Evolutionary conservation across 345 rosid species (phyloP).

Genomic region (Salix udensis): DNA sequence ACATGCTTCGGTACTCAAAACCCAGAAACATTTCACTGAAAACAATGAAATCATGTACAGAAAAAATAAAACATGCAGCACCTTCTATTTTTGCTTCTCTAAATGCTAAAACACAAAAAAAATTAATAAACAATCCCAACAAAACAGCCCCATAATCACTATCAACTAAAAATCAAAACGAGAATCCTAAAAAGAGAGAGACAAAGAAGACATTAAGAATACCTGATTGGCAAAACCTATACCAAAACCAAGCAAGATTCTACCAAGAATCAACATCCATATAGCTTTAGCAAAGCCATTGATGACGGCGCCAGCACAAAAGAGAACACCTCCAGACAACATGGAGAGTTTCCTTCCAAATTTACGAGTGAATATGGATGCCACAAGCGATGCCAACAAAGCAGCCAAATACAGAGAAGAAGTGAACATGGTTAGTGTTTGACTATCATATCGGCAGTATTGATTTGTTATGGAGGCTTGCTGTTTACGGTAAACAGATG

Average conservation of each 20-base stretch:
- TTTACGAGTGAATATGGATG: conserved; percentile 66
- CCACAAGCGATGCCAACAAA: conserved; percentile 66
- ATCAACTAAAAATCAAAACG: neutral
- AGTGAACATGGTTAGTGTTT: conserved; percentile 73
- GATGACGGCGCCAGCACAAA: conserved; percentile 75
- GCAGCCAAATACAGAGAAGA: conserved; percentile 94
- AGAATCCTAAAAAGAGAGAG: neutral
- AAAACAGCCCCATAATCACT: neutral
- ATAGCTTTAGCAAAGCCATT: conserved; percentile 73
- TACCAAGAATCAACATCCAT: conserved; percentile 90
- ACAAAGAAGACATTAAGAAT: neutral
- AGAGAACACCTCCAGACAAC: conserved; percentile 85
- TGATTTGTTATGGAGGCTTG: conserved; percentile 43
- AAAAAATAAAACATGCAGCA: conserved; percentile 3
- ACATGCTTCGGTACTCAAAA: neutral
- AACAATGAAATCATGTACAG: neutral
- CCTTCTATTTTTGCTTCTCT: conserved; percentile 7
- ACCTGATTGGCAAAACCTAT: conserved; percentile 99
- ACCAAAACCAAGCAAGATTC: conserved; percentile 90
- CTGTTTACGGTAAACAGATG: conserved; percentile 56
- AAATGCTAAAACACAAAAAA: conserved; percentile 12
- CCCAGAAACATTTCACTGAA: neutral
- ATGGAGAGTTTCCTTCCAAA: conserved; percentile 77
- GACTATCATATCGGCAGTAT: conserved; percentile 78
- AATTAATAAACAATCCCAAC: neutral